Evolutionary conservation across 495 filamentous ascomycete species (phyloP), one percentile per base, ranked within the genome.

Genomic region (Jackrogersella minutella): DNA sequence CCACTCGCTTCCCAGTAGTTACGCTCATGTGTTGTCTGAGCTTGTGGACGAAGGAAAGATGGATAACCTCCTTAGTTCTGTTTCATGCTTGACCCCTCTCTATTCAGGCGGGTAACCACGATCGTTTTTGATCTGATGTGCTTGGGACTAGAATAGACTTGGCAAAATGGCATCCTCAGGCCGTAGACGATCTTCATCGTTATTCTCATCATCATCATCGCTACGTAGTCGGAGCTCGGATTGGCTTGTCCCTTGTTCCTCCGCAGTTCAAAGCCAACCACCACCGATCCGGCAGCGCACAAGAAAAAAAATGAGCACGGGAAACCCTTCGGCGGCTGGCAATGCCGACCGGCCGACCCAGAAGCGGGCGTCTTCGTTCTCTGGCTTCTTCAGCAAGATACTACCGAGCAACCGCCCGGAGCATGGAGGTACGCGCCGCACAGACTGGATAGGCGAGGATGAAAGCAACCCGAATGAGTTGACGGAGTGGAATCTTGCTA

Each of bases 341-440:
- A 28, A 43, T 19, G 21, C 34, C 51, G 19, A 52, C 14, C 31
- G 16, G n/a, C 13, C 43, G 17, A 24, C 59, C 40, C 71, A 68
- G 21, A 68, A 61, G 41, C 71, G 71, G n/a, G 43, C 71, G 0
- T 63, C 72, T 6, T 79, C 78, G 14, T 56, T 78, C 17, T 53
- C 66, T 16, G 62, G 69, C 26, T 74, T 76, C 40, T 71, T 79
- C 24, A 59, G 57, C 47, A 64, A 75, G 66, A 72, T 82, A 55
- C 43, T 77, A 46, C 77, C 81, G 0, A 81, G 79, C 58, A 72
- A 74, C 19, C 78, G 78, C 0, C 73, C 77, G 1, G 82, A 84
- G 46, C 74, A 71, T 13, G 81, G 82, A 9, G 68, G 78, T 7
- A 82, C 82, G 0, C 41, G 58, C 16, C 76, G 73, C 24, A 24